Base-by-base conservation (phyloP, 2,329 filamentous ascomycete genomes). In the Raffaelea arxii region DNA sequence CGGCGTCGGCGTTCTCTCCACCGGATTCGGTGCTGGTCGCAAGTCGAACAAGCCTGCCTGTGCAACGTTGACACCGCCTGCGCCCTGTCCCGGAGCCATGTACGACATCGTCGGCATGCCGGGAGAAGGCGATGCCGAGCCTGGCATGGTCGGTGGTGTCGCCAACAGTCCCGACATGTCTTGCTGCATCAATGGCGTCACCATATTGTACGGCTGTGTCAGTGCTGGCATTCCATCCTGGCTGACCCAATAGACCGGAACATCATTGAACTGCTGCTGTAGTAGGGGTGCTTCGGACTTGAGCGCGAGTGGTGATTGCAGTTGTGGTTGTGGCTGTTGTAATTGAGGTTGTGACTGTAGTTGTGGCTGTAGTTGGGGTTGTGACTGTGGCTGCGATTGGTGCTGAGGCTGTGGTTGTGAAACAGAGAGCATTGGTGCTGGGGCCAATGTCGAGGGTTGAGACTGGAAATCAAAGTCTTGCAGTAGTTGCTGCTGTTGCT, bases 1-100 rank as follows among this genome's bases (percentile, higher is more conserved):
- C 22, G 45, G n/a, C 48, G 43, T 37, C 51, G 55, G 30, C 45
- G 52, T 27, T 35, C 30, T 25, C 23, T 41, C 32, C 14, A 12
- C 16, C 14, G 7, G 16, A 18, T 18, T 36, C 6, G 32, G 19
- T 6, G 6, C 14, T 12, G 32, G 32, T 10, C 32, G 32, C 6
- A 12, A 7, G 32, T 6, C 32, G n/a, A n/a, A n/a, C n/a, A n/a
- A n/a, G n/a, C n/a, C n/a, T n/a, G n/a, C n/a, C n/a, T n/a, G n/a
- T n/a, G n/a, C n/a, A n/a, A n/a, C n/a, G n/a, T n/a, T n/a, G n/a
- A n/a, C n/a, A n/a, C n/a, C n/a, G n/a, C n/a, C n/a, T 9, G 27
- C 27, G 32, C 32, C 32, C 19, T 45, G 46, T 32, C 42, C 47
- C 11, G 47, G 49, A 9, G 42, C 49, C 43, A 44, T 49, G 36